Conservation (phyloP, 2,329 filamentous ascomycete genomes). For the Colletotrichum echinochloae region DNA sequence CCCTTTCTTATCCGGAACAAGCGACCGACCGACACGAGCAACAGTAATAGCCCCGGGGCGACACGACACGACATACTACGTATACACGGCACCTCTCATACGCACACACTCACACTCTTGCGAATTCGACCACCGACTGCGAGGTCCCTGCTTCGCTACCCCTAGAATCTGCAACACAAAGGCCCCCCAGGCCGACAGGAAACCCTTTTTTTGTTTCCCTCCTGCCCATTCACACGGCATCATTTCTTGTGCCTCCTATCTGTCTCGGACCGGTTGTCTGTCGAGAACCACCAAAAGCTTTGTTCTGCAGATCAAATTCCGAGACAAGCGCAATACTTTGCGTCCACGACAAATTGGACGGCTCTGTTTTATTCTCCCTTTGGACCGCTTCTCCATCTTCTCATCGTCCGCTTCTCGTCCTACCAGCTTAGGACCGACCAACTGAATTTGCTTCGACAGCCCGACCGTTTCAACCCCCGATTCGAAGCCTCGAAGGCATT, state of each 20-base stretch:
- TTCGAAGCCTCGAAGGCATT: constrained; percentile 23
- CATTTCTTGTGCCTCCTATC: constrained; percentile 44
- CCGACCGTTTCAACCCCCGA: constrained; percentile 8
- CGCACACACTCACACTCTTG: constrained; percentile 11
- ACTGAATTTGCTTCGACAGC: constrained; percentile 24
- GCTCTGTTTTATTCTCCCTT: constrained; percentile 22
- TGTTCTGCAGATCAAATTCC: constrained; percentile 45
- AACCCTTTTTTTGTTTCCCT: constrained; percentile 19
- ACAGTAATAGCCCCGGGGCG: constrained; percentile 37
- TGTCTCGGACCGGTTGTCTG: constrained; percentile 1
- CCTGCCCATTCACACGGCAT: constrained; percentile 29
- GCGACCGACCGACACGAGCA: constrained; percentile 35
- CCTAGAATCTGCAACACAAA: constrained; percentile 54
- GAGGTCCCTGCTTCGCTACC: constrained; percentile 24
- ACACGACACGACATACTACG: constrained; percentile 39
- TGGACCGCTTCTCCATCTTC: constrained; percentile 27
- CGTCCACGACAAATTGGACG: constrained; percentile 26
- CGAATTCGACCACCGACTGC: constrained; percentile 23
- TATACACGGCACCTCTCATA: constrained; percentile 27
- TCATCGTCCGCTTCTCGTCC: constrained; percentile 29
- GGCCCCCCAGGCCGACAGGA: constrained; percentile 47
- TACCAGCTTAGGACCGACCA: constrained; percentile 13
- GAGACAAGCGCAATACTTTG: constrained; percentile 36
- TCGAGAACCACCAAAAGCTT: constrained; percentile 42
- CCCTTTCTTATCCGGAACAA: constrained; percentile 1